Evolutionary conservation across 805 yeast genomes (phyloP).

Genomic region (Myxozyma nipponensis): DNA sequence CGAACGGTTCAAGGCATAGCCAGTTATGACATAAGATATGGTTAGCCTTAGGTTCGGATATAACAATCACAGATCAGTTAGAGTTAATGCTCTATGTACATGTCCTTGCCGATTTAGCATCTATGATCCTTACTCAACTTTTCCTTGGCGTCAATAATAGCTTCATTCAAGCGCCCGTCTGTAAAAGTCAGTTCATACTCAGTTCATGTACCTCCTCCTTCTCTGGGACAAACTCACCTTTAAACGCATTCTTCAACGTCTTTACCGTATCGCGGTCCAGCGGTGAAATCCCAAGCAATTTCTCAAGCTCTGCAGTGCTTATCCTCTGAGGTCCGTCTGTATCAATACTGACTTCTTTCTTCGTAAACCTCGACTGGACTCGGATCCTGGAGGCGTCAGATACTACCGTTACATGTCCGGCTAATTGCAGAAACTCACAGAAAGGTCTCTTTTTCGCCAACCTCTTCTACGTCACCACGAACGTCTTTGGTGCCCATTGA

Average conservation of each 20-base stretch:
- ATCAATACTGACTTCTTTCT: constrained; percentile 8
- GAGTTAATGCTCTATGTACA: too few species aligned
- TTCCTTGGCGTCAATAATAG: constrained; percentile 36
- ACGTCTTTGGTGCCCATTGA: constrained; percentile 13
- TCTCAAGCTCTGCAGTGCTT: constrained; percentile 31
- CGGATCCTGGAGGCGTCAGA: constrained; percentile 26
- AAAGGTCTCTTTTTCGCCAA: background rate
- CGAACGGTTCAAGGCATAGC: too few species aligned
- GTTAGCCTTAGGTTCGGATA: too few species aligned
- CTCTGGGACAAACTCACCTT: constrained; percentile 14
- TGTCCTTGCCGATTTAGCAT: too few species aligned
- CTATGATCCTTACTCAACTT: constrained; percentile 35
- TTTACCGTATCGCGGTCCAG: constrained; percentile 28
- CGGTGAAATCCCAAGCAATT: constrained; percentile 29
- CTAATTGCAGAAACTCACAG: constrained; percentile 25
- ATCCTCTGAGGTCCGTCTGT: constrained; percentile 12
- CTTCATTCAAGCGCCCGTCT: constrained; percentile 41
- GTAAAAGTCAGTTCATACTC: background rate
- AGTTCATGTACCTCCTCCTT: too few species aligned
- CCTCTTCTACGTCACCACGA: constrained; percentile 4
- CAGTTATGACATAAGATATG: too few species aligned
- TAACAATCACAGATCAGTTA: too few species aligned
- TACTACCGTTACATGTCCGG: constrained; percentile 16
- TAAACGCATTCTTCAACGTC: constrained; percentile 30
- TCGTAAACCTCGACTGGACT: constrained; percentile 31